Percentiles rank a stretch among this genome's conserved stretches.
Evolutionary conservation across 2,329 filamentous ascomycete species (phyloP).

Genomic region (Colletotrichum lupini): DNA sequence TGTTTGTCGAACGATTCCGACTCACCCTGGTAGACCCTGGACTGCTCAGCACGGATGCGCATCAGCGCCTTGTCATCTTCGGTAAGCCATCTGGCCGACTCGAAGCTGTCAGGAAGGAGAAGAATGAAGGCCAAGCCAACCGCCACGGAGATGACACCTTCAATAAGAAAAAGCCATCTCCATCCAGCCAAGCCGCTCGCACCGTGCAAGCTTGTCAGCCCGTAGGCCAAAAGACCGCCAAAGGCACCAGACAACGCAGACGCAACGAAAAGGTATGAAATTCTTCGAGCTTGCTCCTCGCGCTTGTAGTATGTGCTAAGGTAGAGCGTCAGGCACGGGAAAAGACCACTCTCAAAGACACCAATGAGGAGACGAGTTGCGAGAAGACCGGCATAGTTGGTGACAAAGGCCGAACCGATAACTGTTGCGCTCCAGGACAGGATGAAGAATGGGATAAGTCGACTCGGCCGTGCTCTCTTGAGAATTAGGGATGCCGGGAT

Average conservation of each 20-base stretch:
- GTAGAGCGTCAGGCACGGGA: conserved; percentile 56
- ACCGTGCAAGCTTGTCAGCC: conserved; percentile 44
- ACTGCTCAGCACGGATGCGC: conserved; percentile 56
- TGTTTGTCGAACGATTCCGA: conserved; percentile 59
- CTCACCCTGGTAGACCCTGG: conserved; percentile 58
- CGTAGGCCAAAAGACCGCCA: conserved; percentile 58
- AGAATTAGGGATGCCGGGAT: conserved; percentile 45
- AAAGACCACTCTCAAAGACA: conserved; percentile 59
- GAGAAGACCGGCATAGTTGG: conserved; percentile 53
- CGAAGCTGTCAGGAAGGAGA: conserved; percentile 53
- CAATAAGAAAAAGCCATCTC: conserved; percentile 63
- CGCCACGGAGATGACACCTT: conserved; percentile 56
- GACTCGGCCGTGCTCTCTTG: conserved; percentile 46
- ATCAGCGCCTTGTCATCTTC: conserved; percentile 61
- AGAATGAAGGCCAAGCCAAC: conserved; percentile 55
- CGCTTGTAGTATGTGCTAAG: conserved; percentile 52
- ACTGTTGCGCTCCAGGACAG: conserved; percentile 60
- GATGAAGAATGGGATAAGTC: conserved; percentile 42
- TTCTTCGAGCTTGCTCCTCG: conserved; percentile 41
- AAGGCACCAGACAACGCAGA: conserved; percentile 52
- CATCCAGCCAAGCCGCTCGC: conserved; percentile 58
- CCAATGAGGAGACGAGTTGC: conserved; percentile 59
- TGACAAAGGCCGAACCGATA: conserved; percentile 58
- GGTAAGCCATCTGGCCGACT: conserved; percentile 59
- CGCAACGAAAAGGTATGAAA: conserved; percentile 62